Percentiles rank a stretch among this genome's conserved stretches.
phyloP scores from a whole-genome alignment of 73 alveolate genomes.

The Symbiodinium pilosum region DNA sequence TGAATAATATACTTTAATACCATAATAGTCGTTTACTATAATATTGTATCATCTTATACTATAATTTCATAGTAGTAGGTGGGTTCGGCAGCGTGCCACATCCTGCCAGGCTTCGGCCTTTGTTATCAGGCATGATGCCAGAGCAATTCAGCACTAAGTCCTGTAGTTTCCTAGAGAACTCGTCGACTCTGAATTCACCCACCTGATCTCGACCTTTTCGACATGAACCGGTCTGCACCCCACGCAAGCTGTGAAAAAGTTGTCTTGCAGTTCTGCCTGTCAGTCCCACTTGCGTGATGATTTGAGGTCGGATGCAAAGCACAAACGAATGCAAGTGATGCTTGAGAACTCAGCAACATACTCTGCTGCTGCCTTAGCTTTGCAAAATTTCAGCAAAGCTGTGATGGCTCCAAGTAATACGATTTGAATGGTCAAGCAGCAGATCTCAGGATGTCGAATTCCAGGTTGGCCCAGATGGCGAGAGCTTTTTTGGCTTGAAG shows the following conservation, averaged over 20 bases:
- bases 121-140: no score
- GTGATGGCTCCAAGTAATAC: not conserved
- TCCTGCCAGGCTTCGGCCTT: no score
- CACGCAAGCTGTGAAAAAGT: not conserved
- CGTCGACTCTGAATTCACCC: constrained; percentile 11
- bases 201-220: not conserved
- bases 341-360: constrained; percentile 89
- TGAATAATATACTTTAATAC: no score
- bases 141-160: no score
- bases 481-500: constrained; percentile 69
- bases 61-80: no score
- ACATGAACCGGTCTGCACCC: constrained; percentile 56
- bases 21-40: no score
- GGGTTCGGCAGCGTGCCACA: no score
- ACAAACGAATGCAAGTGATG: constrained; percentile 90
- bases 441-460: constrained; percentile 69
- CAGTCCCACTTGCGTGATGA: no score
- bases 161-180: no score
- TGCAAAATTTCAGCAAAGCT: no score
- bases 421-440: not conserved
- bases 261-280: not conserved
- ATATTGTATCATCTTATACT: no score
- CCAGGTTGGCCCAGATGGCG: constrained; percentile 94
- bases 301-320: constrained; percentile 82
- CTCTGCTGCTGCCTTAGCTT: constrained; percentile 17